These are phyloP conservation scores for Oidium heveae DNA, from an alignment of 2,329 filamentous ascomycete genomes.

Conservation along the genomic window DNA sequence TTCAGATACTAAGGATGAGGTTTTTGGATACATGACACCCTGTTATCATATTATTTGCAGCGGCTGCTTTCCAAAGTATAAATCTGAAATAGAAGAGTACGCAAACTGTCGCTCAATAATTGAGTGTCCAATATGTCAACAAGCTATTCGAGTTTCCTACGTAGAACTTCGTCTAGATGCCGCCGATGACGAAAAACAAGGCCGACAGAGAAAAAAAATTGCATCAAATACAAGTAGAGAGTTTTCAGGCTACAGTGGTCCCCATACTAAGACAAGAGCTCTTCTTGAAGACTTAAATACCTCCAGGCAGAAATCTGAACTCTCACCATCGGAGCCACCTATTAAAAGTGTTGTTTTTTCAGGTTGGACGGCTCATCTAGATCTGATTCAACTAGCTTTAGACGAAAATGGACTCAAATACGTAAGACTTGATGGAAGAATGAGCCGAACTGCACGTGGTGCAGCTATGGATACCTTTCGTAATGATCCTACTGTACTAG, in stretches of 20 bases:
- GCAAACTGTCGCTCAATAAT: constrained; percentile 18
- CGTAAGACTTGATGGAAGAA: constrained; percentile 71
- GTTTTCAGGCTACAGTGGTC: constrained; percentile 48
- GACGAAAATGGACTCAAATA: constrained; percentile 38
- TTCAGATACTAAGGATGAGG: constrained; percentile 28
- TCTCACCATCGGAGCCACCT: constrained; percentile 31
- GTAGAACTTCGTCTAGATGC: constrained; percentile 34
- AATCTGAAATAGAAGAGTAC: constrained; percentile 23
- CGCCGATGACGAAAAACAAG: constrained; percentile 11
- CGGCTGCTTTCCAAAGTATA: constrained; percentile 38
- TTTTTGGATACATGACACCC: constrained; percentile 56
- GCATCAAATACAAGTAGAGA: constrained; percentile 28
- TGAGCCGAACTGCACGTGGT: constrained; percentile 51
- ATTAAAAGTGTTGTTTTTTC: constrained; percentile 91
- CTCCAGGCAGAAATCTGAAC: constrained; percentile 35
- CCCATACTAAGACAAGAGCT: constrained; percentile 76
- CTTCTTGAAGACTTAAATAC: constrained; percentile 49
- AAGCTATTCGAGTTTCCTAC: constrained; percentile 34
- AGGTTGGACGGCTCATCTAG: constrained; percentile 84
- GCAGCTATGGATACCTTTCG: constrained; percentile 56
- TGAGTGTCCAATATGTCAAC: constrained; percentile 43
- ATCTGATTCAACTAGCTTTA: constrained; percentile 70
- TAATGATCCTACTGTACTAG: constrained; percentile 40
- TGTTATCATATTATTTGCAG: constrained; percentile 74
- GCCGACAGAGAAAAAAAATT: constrained; percentile 8